Evolutionary conservation across 768 basidiomycete genomes (phyloP).

Genomic region (Mycena polygramma): DNA sequence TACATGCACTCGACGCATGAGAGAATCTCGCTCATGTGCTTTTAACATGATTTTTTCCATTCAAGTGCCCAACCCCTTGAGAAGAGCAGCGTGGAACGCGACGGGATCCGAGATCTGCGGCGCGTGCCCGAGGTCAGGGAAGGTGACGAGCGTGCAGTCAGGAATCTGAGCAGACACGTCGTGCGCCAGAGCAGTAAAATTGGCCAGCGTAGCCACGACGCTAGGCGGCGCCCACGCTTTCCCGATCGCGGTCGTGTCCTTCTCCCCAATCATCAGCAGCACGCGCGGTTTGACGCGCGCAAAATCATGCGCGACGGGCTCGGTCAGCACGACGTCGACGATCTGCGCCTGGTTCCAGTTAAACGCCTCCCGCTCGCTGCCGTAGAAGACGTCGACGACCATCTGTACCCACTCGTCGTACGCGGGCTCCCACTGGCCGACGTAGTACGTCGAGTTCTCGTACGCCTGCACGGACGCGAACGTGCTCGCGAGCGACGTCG

Average conservation of each 20-base stretch:
- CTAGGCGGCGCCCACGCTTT: constrained; percentile 22
- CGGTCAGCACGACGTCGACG: constrained; percentile 19
- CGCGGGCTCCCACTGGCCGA: constrained; percentile 20
- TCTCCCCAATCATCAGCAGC: constrained; percentile 29
- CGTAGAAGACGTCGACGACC: constrained; percentile 28
- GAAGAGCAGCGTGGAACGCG: constrained; percentile 9
- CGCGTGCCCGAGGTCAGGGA: constrained; percentile 27
- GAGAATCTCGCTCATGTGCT: background rate
- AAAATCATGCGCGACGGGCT: constrained; percentile 27
- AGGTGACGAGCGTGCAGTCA: constrained; percentile 15
- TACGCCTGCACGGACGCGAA: constrained; percentile 23
- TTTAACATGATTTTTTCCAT: background rate
- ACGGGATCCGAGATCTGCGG: constrained; percentile 24
- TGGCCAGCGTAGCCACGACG: constrained; percentile 20
- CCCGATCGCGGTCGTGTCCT: constrained; percentile 28
- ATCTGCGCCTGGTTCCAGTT: constrained; percentile 27
- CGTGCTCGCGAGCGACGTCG: constrained; percentile 15
- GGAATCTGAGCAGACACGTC: constrained; percentile 21
- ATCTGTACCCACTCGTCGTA: constrained; percentile 26
- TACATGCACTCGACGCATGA: background rate
- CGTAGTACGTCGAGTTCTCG: constrained; percentile 29
- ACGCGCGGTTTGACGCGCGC: constrained; percentile 6
- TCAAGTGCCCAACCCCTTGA: constrained; percentile 19
- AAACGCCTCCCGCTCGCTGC: constrained; percentile 16
- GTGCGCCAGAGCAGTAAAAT: constrained; percentile 22